Conservation (phyloP, 2,329 filamentous ascomycete genomes). For the Xylariales sp. region DNA sequence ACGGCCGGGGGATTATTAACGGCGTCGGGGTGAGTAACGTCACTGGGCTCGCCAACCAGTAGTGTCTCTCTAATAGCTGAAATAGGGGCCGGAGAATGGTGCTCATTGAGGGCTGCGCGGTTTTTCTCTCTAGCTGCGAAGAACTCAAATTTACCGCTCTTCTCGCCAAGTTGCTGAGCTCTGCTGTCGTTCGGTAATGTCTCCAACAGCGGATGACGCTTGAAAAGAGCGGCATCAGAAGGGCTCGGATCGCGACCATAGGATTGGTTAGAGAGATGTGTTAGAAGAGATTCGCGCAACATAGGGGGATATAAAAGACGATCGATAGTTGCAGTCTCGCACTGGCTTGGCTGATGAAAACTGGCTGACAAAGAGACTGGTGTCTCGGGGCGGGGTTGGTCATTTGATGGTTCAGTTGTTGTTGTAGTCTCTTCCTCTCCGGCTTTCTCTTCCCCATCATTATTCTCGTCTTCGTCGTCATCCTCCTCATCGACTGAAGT, state of each 20-base stretch:
- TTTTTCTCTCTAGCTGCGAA: slow-evolving; percentile 57
- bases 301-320: background rate
- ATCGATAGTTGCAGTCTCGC: background rate
- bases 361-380: slow-evolving; percentile 3
- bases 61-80: slow-evolving; percentile 40
- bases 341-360: background rate
- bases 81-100: slow-evolving; percentile 27
- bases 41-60: background rate
- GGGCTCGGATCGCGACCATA: slow-evolving; percentile 44
- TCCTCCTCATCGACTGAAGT: slow-evolving; percentile 12
- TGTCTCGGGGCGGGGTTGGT: slow-evolving; percentile 7
- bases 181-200: slow-evolving; percentile 41
- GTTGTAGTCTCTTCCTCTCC: slow-evolving; percentile 31
- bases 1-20: background rate
- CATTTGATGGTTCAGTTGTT: slow-evolving; percentile 20
- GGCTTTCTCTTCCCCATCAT: slow-evolving; percentile 13
- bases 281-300: background rate
- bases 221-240: slow-evolving; percentile 49
- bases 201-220: slow-evolving; percentile 48
- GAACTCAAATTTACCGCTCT: slow-evolving; percentile 54
- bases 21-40: background rate
- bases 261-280: background rate
- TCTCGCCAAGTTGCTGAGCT: slow-evolving; percentile 51
- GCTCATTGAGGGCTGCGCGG: slow-evolving; percentile 38
- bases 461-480: slow-evolving; percentile 21